Evolutionary conservation across 2,329 filamentous ascomycete species (phyloP).

Genomic region (Madurella fahalii): DNA sequence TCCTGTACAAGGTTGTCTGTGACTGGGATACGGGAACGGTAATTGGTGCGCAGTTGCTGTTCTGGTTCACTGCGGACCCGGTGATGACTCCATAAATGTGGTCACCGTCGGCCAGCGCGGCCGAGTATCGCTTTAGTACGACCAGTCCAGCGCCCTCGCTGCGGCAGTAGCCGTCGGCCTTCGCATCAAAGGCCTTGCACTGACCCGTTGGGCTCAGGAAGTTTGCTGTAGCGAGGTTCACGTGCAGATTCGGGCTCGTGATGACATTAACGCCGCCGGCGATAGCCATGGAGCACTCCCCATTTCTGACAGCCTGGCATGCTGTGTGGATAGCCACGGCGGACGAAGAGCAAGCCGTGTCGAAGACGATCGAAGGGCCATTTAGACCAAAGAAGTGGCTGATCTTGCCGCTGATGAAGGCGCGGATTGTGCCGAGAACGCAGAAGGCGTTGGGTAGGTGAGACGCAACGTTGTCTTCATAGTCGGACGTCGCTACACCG

Average conservation of each 20-base stretch:
- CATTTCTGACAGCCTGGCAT: conserved; percentile 26
- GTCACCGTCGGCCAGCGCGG: conserved; percentile 46
- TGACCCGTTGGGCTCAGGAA: conserved; percentile 32
- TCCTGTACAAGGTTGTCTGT: conserved; percentile 29
- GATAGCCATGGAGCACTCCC: conserved; percentile 31
- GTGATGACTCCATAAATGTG: conserved; percentile 39
- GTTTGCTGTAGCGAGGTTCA: conserved; percentile 29
- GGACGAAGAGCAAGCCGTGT: conserved; percentile 37
- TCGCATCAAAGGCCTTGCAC: conserved; percentile 33
- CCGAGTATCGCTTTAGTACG: conserved; percentile 44
- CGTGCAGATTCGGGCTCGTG: conserved; percentile 22
- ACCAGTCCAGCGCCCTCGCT: conserved; percentile 45
- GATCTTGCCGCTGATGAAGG: conserved; percentile 33
- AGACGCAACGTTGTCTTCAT: conserved; percentile 26
- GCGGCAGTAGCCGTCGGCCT: conserved; percentile 47
- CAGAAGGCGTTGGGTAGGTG: conserved; percentile 30
- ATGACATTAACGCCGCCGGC: conserved; percentile 33
- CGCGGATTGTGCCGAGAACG: conserved; percentile 30
- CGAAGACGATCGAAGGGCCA: conserved; percentile 32
- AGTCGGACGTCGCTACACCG: conserved; percentile 28
- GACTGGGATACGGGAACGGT: conserved; percentile 25
- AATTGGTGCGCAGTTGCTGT: conserved; percentile 35
- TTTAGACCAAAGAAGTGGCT: conserved; percentile 35
- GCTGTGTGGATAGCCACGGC: conserved; percentile 37
- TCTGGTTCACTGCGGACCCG: conserved; percentile 38